These are phyloP conservation scores for Leccinum obscurum DNA, from an alignment of 768 basidiomycete genomes.

Conservation along the genomic window DNA sequence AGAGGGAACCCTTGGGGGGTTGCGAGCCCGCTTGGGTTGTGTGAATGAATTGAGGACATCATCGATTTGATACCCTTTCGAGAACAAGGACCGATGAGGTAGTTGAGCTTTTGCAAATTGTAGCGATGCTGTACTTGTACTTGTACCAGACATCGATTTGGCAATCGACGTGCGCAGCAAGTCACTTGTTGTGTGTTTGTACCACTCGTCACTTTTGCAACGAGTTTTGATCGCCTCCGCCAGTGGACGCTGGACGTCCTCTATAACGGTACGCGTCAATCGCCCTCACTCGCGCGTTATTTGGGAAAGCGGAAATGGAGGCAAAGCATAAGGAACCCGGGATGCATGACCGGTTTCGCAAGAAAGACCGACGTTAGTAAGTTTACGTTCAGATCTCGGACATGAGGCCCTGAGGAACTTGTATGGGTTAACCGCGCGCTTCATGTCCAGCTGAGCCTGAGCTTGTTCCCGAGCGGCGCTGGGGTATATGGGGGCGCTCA, in stretches of 20 bases:
- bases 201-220: neutral
- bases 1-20: neutral
- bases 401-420: neutral
- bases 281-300: neutral
- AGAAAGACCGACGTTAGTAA: neutral
- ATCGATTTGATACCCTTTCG: constrained; percentile 31
- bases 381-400: constrained; percentile 11
- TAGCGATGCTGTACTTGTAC: constrained; percentile 26
- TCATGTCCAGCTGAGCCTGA: neutral
- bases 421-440: neutral
- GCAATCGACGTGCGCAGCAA: constrained; percentile 14
- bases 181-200: neutral
- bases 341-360: constrained; percentile 12
- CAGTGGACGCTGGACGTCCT: neutral
- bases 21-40: neutral
- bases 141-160: constrained; percentile 10
- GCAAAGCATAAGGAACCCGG: constrained; percentile 5
- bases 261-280: constrained; percentile 11
- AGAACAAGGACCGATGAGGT: constrained; percentile 17
- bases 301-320: neutral
- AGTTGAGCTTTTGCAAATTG: constrained; percentile 18
- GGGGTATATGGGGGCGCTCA: neutral
- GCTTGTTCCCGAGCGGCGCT: neutral
- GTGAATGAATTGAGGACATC: constrained; percentile 19
- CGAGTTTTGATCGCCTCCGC: neutral